phyloP scores from a whole-genome alignment of 2,329 filamentous ascomycete species.

The Sporothrix protearum region DNA sequence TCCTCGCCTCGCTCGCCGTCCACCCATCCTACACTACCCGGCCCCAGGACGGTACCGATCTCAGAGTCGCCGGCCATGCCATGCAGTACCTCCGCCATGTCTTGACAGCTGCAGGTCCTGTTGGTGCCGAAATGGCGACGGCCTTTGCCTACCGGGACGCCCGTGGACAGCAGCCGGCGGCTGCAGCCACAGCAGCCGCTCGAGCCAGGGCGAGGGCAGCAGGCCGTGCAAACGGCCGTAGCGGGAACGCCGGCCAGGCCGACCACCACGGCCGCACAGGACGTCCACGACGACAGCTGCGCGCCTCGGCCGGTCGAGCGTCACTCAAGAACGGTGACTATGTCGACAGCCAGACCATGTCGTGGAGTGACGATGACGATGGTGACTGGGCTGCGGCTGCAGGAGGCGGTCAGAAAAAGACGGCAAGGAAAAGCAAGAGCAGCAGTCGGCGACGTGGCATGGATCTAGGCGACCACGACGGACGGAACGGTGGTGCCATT shows the following conservation, averaged over 20 bases:
- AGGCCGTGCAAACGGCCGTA: background rate
- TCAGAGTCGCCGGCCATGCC: slow-evolving; percentile 62
- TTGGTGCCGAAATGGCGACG: slow-evolving; percentile 64
- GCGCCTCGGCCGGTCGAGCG: slow-evolving; percentile 4
- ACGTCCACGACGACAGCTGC: slow-evolving; percentile 29
- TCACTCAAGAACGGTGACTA: slow-evolving; percentile 17
- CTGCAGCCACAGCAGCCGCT: background rate
- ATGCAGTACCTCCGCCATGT: slow-evolving; percentile 68
- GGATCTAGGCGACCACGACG: background rate
- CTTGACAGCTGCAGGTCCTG: slow-evolving; percentile 61
- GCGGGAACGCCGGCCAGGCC: background rate
- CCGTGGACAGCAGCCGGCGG: background rate
- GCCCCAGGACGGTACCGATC: slow-evolving; percentile 56
- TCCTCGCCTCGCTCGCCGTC: slow-evolving; percentile 76
- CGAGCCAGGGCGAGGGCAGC: background rate
- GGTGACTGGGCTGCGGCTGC: background rate
- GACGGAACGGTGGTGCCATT: background rate
- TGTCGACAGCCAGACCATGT: slow-evolving; percentile 24
- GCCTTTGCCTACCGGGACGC: slow-evolving; percentile 64
- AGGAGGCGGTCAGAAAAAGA: background rate
- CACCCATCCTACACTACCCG: slow-evolving; percentile 78
- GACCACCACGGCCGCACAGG: background rate
- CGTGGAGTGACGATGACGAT: slow-evolving; percentile 11
- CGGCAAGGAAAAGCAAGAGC: background rate
- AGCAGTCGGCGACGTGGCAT: background rate